These are phyloP conservation scores for Silybum marianum DNA, from an alignment of 129 eudicot species.

Conservation along the genomic window DNA sequence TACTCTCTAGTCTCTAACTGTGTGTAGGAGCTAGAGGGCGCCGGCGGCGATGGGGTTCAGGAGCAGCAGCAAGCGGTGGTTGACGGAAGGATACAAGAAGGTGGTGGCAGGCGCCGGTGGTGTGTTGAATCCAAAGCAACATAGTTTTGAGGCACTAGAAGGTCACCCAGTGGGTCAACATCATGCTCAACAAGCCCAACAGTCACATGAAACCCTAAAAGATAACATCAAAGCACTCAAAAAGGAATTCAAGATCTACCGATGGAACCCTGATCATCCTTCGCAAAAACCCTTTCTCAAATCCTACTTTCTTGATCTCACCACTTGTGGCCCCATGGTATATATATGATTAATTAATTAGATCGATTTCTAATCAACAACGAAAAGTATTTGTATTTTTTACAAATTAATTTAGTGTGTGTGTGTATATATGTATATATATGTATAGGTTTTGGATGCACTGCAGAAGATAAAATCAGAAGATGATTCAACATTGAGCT, in stretches of 20 bases:
- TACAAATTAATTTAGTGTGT: neutral
- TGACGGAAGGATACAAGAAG: conserved; percentile 20
- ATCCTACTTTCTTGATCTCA: conserved; percentile 68
- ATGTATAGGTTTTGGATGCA: conserved; percentile 72
- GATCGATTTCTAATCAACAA: neutral
- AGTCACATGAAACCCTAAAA: conserved; percentile 33
- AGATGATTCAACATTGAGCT: conserved; percentile 70
- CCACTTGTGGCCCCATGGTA: conserved; percentile 87
- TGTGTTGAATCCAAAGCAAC: conserved; percentile 28
- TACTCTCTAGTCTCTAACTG: neutral
- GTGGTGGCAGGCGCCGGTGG: conserved; percentile 2
- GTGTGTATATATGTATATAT: neutral
- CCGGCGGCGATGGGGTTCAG: neutral
- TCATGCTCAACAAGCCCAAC: conserved; percentile 56
- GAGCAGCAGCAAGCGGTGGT: conserved; percentile 29
- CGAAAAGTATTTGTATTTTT: neutral
- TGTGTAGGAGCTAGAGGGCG: neutral
- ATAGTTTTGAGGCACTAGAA: conserved; percentile 49
- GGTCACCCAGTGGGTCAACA: conserved; percentile 59
- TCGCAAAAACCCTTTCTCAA: conserved; percentile 69
- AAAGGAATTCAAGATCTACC: conserved; percentile 77
- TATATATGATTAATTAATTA: no score
- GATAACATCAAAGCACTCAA: conserved; percentile 19
- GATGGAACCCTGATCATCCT: conserved; percentile 79
- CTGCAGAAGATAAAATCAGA: conserved; percentile 81